Conservation (phyloP, 768 basidiomycete genomes). For the Porpolomopsis calyptriformis region DNA sequence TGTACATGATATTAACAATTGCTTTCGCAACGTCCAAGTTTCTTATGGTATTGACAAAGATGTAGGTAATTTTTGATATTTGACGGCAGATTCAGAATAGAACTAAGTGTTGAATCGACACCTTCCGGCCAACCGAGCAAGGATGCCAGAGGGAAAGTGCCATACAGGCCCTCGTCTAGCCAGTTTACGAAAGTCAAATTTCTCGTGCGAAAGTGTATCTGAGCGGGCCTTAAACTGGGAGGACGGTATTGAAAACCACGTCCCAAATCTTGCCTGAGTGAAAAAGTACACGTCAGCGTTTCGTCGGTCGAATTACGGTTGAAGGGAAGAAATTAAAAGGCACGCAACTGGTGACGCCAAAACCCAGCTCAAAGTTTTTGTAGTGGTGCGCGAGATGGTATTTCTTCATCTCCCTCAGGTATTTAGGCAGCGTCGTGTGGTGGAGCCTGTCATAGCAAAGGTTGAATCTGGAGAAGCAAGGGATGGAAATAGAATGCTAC, state of each 20-base stretch:
- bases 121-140: too few species aligned
- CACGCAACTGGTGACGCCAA: slow-evolving; percentile 73
- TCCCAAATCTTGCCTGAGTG: slow-evolving; percentile 85
- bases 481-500: slow-evolving; percentile 17
- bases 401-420: slow-evolving; percentile 88
- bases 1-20: too few species aligned
- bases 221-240: slow-evolving; percentile 38
- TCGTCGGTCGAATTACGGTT: not conserved
- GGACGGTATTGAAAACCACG: slow-evolving; percentile 74
- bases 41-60: too few species aligned
- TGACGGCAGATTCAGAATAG: too few species aligned
- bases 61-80: too few species aligned
- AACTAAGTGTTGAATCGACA: too few species aligned
- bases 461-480: slow-evolving; percentile 6
- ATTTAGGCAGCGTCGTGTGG: slow-evolving; percentile 76
- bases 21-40: too few species aligned
- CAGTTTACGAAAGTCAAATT: not conserved
- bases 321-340: not conserved
- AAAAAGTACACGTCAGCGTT: not conserved
- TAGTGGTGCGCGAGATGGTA: slow-evolving; percentile 98
- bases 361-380: slow-evolving; percentile 96
- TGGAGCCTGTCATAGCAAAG: slow-evolving; percentile 44
- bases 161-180: too few species aligned
- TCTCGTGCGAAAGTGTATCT: not conserved
- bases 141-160: too few species aligned